These are phyloP conservation scores for Pichia sp. DNA, from an alignment of 1,139 yeast genomes.

Conservation along the genomic window DNA sequence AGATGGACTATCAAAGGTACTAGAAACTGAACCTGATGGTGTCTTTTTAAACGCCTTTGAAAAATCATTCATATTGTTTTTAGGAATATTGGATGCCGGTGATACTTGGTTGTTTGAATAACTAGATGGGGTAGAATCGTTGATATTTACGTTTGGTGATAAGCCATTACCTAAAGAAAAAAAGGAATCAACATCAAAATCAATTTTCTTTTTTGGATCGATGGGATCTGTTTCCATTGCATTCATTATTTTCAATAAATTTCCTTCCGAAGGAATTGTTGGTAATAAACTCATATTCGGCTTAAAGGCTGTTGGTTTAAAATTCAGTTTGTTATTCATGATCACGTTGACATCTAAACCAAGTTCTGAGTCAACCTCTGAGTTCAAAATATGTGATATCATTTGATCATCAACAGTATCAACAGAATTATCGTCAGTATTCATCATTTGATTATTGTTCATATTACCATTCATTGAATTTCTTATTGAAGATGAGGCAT, in stretches of 20 bases:
- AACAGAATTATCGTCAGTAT: neutral
- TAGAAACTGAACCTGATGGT: constrained; percentile 5
- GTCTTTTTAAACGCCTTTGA: constrained; percentile 15
- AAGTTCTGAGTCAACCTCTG: constrained; percentile 11
- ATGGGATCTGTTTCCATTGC: constrained; percentile 4
- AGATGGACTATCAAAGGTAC: constrained; percentile 1
- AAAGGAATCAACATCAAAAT: constrained; percentile 8
- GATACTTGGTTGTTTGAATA: neutral
- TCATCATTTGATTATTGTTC: neutral
- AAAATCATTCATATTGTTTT: constrained; percentile 8
- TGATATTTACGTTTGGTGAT: neutral
- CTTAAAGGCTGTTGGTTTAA: constrained; percentile 2
- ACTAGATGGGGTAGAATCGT: neutral
- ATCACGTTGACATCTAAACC: constrained; percentile 4
- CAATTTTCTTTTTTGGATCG: constrained; percentile 3
- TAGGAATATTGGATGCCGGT: constrained; percentile 1
- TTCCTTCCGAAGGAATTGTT: constrained; percentile 23
- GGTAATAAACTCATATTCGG: constrained; percentile 12
- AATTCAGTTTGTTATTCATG: neutral
- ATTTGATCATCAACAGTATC: constrained; percentile 4
- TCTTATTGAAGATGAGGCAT: neutral
- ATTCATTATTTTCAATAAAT: constrained; percentile 17
- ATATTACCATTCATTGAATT: neutral
- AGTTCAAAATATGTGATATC: constrained; percentile 8
- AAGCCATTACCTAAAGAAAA: constrained; percentile 1